phyloP scores from a whole-genome alignment of 345 rosid genomes.

The Iberis pinnata region DNA sequence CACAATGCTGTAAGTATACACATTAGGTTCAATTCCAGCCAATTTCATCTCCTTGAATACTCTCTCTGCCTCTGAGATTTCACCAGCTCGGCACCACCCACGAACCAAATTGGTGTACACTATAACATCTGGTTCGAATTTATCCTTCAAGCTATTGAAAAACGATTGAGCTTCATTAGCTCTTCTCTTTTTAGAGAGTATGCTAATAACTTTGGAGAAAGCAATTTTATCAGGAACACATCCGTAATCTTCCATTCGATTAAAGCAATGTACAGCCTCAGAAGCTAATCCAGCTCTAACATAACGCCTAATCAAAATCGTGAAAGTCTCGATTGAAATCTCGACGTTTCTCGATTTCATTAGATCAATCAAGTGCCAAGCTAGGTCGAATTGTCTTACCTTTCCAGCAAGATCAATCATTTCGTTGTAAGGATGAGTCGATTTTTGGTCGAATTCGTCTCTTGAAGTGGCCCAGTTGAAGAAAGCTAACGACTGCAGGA shows the following conservation, averaged over 20 bases:
- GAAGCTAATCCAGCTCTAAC: slow-evolving; percentile 76
- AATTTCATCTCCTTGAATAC: slow-evolving; percentile 70
- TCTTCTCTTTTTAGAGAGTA: slow-evolving; percentile 59
- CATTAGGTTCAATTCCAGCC: slow-evolving; percentile 71
- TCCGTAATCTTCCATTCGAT: slow-evolving; percentile 88
- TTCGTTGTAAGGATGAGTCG: slow-evolving; percentile 68
- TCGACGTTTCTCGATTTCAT: slow-evolving; percentile 61
- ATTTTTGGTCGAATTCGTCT: slow-evolving; percentile 27
- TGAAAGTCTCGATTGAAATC: slow-evolving; percentile 51
- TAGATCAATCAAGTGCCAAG: slow-evolving; percentile 64
- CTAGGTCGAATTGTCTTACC: slow-evolving; percentile 61
- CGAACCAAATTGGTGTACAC: slow-evolving; percentile 69
- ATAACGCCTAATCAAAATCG: slow-evolving; percentile 69
- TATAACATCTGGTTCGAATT: slow-evolving; percentile 65
- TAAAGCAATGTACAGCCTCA: slow-evolving; percentile 88
- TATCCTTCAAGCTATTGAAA: slow-evolving; percentile 55
- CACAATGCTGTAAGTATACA: slow-evolving; percentile 72
- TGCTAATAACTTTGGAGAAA: slow-evolving; percentile 64
- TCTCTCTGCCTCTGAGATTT: slow-evolving; percentile 61
- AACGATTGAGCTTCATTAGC: slow-evolving; percentile 77
- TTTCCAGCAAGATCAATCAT: slow-evolving; percentile 83
- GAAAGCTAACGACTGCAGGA: slow-evolving; percentile 60
- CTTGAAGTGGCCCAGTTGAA: slow-evolving; percentile 73
- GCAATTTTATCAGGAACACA: slow-evolving; percentile 66
- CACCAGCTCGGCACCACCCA: slow-evolving; percentile 84